Evolutionary conservation across 345 rosid species (phyloP).

Genomic region (Schrenkiella parvula): DNA sequence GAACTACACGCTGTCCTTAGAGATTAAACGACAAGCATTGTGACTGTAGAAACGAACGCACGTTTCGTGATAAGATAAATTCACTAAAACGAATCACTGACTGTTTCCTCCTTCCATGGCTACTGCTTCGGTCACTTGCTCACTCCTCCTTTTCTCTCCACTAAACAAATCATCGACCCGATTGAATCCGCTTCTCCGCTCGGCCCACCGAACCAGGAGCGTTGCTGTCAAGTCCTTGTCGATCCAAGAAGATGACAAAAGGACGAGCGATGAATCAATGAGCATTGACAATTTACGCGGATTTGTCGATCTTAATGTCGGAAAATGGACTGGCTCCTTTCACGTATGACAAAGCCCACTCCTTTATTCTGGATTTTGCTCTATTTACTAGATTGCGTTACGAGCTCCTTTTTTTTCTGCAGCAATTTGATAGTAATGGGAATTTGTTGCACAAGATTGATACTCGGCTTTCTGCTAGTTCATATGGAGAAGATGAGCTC

Average conservation of each 20-base stretch:
- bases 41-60: background rate
- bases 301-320: conserved; percentile 60
- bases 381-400: background rate
- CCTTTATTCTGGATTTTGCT: background rate
- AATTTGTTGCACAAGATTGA: conserved; percentile 61
- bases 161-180: conserved; percentile 25
- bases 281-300: conserved; percentile 65
- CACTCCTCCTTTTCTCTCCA: conserved; percentile 30
- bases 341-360: conserved; percentile 36
- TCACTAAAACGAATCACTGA: background rate
- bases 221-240: conserved; percentile 31
- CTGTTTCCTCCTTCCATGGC: conserved; percentile 26
- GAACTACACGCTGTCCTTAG: background rate
- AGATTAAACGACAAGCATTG: background rate
- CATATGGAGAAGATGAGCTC: conserved; percentile 88
- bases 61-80: conserved; percentile 14
- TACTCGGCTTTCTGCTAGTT: conserved; percentile 66
- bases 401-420: conserved; percentile 19
- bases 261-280: conserved; percentile 48
- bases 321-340: conserved; percentile 85
- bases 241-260: conserved; percentile 31
- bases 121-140: conserved; percentile 34
- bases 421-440: conserved; percentile 88
- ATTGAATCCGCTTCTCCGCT: conserved; percentile 7
- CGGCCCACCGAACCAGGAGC: conserved; percentile 32